Base-by-base conservation (phyloP, 495 filamentous ascomycete species). In the Neurospora sp. region DNA sequence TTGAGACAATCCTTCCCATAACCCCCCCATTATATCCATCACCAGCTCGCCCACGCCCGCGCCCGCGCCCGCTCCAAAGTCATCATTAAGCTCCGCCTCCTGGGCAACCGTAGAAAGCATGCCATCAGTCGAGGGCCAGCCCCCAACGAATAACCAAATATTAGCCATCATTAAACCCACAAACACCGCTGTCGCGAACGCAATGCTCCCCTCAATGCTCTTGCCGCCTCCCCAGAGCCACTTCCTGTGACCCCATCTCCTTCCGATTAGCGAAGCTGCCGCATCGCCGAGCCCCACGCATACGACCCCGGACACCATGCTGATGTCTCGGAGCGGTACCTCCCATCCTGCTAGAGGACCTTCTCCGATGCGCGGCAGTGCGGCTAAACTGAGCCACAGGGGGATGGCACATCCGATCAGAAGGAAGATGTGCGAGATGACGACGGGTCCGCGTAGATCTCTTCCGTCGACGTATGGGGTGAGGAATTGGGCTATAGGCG, bases 181-280 rank as follows among this genome's bases (percentile, higher is more conserved):
- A 54, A 89, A 89, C 31, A 98, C 96, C 6, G 94, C 94, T 23
- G 82, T 82, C 8, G 90, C 90, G 82, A 99, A 98, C 18, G 96
- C 96, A 35, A 90, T 75, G 76, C 92, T 96, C 35, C 96, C 96
- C 81, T 98, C 94, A 3, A 99, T 83, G 70, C 93, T 97, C 83
- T 98, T 99, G 4, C 94, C 96, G 16, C 96, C 96, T 38, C 92
- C 92, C 96, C 96, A 99, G 66, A 94, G 88, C 96, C 96, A 99
- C 86, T 97, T 97, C 14, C 88, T 86, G 27, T 88, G 88, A 18
- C 96, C 96, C 80, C 90, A 95, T 11, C 95, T 87, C n/a, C 96
- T 85, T 6, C 96, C 96, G 38, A 98, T 89, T 3, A 99, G 84
- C 4, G 92, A 95, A n/a, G 96, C 96, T 1, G 95, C 96, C 0